Evolutionary conservation across 352 stramenopile species (phyloP).

Genomic region (Globisporangium sylvaticum): DNA sequence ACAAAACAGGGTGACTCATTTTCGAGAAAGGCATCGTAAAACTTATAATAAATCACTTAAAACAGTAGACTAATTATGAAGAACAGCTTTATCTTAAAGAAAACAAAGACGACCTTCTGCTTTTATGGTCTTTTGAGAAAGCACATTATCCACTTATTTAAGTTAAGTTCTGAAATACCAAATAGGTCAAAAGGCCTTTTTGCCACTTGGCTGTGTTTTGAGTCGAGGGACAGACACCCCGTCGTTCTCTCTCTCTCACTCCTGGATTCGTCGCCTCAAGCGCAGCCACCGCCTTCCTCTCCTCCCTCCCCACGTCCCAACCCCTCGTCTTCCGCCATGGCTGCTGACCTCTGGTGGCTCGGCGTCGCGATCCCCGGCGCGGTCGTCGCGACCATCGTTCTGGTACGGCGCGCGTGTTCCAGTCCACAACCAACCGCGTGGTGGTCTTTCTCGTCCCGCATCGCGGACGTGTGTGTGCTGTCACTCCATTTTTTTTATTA

Average conservation of each 20-base stretch:
- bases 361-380: conserved; percentile 35
- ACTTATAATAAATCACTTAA: no score
- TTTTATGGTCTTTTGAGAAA: no score
- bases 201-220: no score
- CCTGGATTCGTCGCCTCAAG: background rate
- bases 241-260: background rate
- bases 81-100: no score
- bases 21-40: no score
- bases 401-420: conserved; percentile 29
- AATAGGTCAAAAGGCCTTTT: no score
- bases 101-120: no score
- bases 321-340: conserved; percentile 19
- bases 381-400: conserved; percentile 43
- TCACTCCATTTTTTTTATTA: background rate
- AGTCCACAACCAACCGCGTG: background rate
- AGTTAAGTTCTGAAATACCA: no score
- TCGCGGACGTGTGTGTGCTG: background rate
- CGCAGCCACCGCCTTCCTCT: background rate
- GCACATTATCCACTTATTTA: no score
- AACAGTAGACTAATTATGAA: no score
- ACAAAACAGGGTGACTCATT: no score
- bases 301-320: background rate
- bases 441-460: background rate
- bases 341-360: conserved; percentile 41
- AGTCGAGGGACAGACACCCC: no score